Percentiles rank a stretch among this genome's conserved stretches.
Conservation (phyloP, 768 basidiomycete genomes). For the Candolleomyces eurysporus region DNA sequence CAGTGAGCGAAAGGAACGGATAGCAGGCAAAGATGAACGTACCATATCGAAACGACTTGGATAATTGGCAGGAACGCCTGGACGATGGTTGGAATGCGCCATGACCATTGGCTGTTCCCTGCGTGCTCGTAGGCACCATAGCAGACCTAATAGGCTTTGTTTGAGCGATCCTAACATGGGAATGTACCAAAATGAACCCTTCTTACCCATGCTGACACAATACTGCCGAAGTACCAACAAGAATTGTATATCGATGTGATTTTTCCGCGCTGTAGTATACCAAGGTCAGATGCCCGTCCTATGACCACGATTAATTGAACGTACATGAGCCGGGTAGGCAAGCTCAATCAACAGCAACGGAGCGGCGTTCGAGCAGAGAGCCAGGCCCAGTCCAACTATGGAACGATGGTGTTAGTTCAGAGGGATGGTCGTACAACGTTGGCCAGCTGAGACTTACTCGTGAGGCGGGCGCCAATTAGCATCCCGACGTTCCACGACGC, state of each 20-base stretch:
- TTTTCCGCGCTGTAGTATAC: constrained; percentile 41
- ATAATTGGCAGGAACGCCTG: constrained; percentile 58
- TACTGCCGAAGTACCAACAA: constrained; percentile 73
- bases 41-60: constrained; percentile 57
- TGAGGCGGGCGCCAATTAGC: constrained; percentile 56
- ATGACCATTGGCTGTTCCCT: constrained; percentile 49
- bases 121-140: constrained; percentile 39
- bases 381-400: constrained; percentile 61
- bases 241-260: constrained; percentile 68
- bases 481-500: constrained; percentile 43
- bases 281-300: constrained; percentile 2
- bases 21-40: constrained; percentile 6
- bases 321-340: constrained; percentile 68
- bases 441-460: constrained; percentile 36
- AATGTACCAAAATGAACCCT: constrained; percentile 1
- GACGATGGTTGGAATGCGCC: constrained; percentile 63
- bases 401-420: constrained; percentile 5
- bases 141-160: constrained; percentile 29
- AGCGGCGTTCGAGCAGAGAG: constrained; percentile 60
- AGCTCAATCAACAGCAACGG: constrained; percentile 65
- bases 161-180: neutral
- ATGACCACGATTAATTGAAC: constrained; percentile 9
- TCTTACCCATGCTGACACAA: constrained; percentile 49
- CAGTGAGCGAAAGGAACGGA: neutral
- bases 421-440: neutral